phyloP scores from a whole-genome alignment of 805 yeast species.

The Pichia californica region DNA sequence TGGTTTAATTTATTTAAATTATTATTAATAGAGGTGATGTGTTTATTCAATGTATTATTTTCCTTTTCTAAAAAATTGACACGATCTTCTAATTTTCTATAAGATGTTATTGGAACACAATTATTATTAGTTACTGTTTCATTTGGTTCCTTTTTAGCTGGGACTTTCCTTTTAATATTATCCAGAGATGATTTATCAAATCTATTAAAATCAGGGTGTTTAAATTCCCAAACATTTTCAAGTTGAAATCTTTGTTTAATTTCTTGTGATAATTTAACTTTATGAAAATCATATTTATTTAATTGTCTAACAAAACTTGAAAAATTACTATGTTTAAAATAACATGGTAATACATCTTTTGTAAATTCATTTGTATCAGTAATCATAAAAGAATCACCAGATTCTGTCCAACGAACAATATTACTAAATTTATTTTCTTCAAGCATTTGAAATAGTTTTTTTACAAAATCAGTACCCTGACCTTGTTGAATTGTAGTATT shows the following conservation, averaged over 20 bases:
- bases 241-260: constrained; percentile 67
- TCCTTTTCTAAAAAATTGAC: constrained; percentile 27
- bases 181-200: constrained; percentile 77
- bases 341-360: constrained; percentile 79
- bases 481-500: constrained; percentile 4
- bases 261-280: constrained; percentile 70
- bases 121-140: constrained; percentile 9
- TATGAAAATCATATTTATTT: constrained; percentile 96
- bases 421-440: constrained; percentile 70
- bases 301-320: constrained; percentile 92
- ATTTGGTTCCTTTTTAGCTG: constrained; percentile 32
- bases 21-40: constrained; percentile 28
- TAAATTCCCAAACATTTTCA: constrained; percentile 71
- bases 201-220: constrained; percentile 79
- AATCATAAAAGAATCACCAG: constrained; percentile 86
- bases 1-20: constrained; percentile 41
- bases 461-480: constrained; percentile 53
- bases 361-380: constrained; percentile 88
- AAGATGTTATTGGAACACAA: constrained; percentile 12
- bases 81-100: constrained; percentile 22
- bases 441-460: constrained; percentile 75
- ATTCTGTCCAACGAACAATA: constrained; percentile 78
- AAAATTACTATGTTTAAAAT: constrained; percentile 92
- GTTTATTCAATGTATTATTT: constrained; percentile 23
- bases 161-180: constrained; percentile 79